phyloP scores from a whole-genome alignment of 2,329 filamentous ascomycete species.

The Chalaropsis thielavioides region DNA sequence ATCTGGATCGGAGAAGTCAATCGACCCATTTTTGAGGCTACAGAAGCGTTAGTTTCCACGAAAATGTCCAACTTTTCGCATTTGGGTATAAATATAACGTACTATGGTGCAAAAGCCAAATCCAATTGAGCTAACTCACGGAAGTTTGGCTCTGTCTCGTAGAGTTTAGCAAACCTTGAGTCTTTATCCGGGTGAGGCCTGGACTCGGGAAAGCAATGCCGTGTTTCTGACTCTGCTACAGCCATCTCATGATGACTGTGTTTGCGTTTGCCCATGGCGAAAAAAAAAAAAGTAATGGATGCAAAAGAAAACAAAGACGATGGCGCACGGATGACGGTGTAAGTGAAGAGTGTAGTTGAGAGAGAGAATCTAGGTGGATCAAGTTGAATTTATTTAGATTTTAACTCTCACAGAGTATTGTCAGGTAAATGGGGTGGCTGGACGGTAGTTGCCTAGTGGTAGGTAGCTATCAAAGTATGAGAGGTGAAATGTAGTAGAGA shows the following conservation, averaged over 20 bases:
- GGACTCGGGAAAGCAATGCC: neutral
- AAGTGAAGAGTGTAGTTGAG: neutral
- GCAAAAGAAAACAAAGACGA: neutral
- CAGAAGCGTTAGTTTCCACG: neutral
- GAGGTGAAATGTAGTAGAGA: too few species aligned
- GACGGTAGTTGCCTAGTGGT: too few species aligned
- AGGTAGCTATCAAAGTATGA: too few species aligned
- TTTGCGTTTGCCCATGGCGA: conserved; percentile 7
- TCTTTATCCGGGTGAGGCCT: neutral
- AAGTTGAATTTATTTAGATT: neutral
- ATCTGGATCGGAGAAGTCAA: conserved; percentile 68
- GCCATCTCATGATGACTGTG: neutral
- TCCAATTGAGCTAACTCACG: conserved; percentile 30
- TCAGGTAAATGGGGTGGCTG: neutral
- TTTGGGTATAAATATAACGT: conserved; percentile 16
- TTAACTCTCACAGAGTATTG: neutral
- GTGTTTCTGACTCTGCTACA: neutral
- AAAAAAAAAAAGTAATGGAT: neutral
- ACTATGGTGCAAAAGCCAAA: conserved; percentile 31
- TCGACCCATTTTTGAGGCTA: conserved; percentile 33
- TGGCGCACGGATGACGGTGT: neutral
- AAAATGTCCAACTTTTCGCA: too few species aligned
- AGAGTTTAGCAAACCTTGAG: conserved; percentile 25
- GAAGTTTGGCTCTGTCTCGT: conserved; percentile 31
- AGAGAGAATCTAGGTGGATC: neutral